Base-by-base conservation (phyloP, 768 basidiomycete species). In the Leccinum boreale region DNA sequence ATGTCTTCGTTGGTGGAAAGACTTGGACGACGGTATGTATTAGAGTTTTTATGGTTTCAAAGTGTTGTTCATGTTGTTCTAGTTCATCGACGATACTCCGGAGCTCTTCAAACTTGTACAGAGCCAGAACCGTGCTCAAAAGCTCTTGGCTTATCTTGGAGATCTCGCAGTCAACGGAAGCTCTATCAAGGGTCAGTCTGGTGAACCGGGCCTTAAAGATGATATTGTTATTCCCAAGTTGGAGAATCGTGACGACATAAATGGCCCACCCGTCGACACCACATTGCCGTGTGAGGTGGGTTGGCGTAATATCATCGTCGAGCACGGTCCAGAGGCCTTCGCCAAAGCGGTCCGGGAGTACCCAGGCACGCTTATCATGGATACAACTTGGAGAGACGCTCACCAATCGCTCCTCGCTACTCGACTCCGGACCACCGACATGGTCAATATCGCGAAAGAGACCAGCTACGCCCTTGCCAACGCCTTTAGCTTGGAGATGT, bases 51-150 rank as follows among this genome's bases (percentile, higher is more conserved):
- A 23, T 44, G 9, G 5, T 46, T 42, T 55, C 5, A 36, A 35
- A 21, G 28, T 42, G 12, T 45, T 50, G 19, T 50, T 70, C 28
- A 71, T 36, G 35, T 31, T 12, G 11, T 50, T 52, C 9, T 66
- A 94, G 92, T 98, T 99, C 81, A 98, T 99, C 74, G 97, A 99
- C 68, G 97, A 99, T 74, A 98, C 96, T 1, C 95, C 94, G n/a
- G 94, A 98, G 70, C 85, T 99, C 61, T 99, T 98, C 87, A 97
- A 95, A 75, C 85, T 99, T 56, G 95, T 99, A 7, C 90, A 93
- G 67, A 94, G 89, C 65, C 95, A 95, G 76, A 99, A 99, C 76
- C 91, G 97, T 75, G 97, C 97, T 4, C 95, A 98, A 76, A 98
- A 98, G 74, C 78, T 99, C 55, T 82, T 99, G 48, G 89, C 94